Evolutionary conservation across 2,329 filamentous ascomycete genomes (phyloP).

Genomic region (Fusarium longipes): DNA sequence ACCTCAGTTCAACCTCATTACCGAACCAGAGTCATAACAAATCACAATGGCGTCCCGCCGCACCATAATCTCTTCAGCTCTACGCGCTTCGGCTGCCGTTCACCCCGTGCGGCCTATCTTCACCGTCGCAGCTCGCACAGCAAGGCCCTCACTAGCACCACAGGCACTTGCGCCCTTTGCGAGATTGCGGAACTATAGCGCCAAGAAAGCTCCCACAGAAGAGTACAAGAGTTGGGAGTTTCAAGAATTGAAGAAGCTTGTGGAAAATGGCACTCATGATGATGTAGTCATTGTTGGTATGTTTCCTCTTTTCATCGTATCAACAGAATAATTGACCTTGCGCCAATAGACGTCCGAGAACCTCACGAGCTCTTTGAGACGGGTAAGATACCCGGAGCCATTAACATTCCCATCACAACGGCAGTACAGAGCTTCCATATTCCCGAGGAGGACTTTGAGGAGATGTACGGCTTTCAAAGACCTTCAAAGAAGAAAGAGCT

Average conservation of each 20-base stretch:
- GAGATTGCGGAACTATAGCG: constrained; percentile 21
- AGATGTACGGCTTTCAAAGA: constrained; percentile 81
- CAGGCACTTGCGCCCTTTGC: constrained; percentile 16
- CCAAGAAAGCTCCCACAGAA: constrained; percentile 15
- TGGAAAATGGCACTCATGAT: constrained; percentile 38
- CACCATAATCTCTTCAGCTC: constrained; percentile 26
- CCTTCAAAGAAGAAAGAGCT: constrained; percentile 68
- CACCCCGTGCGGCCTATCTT: constrained; percentile 18
- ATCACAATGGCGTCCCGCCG: constrained; percentile 38
- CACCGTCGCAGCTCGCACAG: constrained; percentile 9
- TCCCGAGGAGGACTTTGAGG: constrained; percentile 80
- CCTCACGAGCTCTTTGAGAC: constrained; percentile 71
- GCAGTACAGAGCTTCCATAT: constrained; percentile 85
- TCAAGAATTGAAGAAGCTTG: constrained; percentile 59
- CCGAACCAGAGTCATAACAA: not conserved
- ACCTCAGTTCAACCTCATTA: constrained; percentile 2
- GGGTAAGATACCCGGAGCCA: constrained; percentile 80
- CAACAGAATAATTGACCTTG: not conserved
- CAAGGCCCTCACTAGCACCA: constrained; percentile 3
- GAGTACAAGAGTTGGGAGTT: constrained; percentile 60
- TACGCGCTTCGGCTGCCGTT: constrained; percentile 29
- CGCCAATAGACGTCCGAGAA: constrained; percentile 75
- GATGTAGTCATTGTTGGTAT: constrained; percentile 61
- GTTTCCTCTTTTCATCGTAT: not conserved
- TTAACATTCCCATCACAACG: constrained; percentile 84